Conservation (phyloP, 2,329 filamentous ascomycete species). For the Saccharata proteae region DNA sequence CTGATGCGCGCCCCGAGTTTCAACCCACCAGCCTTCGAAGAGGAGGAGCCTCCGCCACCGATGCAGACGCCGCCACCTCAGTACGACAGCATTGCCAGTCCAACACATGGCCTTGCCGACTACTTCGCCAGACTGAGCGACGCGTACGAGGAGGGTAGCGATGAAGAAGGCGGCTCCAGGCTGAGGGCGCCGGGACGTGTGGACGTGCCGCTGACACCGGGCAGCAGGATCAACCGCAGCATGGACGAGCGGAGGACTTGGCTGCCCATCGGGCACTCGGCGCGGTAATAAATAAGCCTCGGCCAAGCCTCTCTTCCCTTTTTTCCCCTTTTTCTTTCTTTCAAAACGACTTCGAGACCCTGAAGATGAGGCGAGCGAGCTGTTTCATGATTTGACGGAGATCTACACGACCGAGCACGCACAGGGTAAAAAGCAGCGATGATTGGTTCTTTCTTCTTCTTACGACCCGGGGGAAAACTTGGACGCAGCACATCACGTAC, state of each 20-base stretch:
- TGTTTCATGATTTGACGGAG: too few species aligned
- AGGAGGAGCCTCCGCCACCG: slow-evolving; percentile 62
- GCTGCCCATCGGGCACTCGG: slow-evolving; percentile 31
- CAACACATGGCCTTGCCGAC: slow-evolving; percentile 59
- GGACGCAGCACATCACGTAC: too few species aligned
- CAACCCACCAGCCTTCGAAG: slow-evolving; percentile 78
- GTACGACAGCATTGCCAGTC: slow-evolving; percentile 70
- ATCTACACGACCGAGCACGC: too few species aligned
- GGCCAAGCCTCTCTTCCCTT: too few species aligned
- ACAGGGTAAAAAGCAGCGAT: too few species aligned
- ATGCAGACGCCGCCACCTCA: slow-evolving; percentile 71
- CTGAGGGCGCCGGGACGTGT: slow-evolving; percentile 24
- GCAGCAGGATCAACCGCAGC: slow-evolving; percentile 48
- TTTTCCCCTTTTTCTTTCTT: too few species aligned
- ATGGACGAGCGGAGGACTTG: slow-evolving; percentile 51
- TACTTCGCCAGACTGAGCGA: slow-evolving; percentile 75
- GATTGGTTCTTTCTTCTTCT: too few species aligned
- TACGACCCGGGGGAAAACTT: too few species aligned
- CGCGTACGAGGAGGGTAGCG: slow-evolving; percentile 48
- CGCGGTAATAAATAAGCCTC: slow-evolving; percentile 4
- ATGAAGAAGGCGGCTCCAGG: slow-evolving; percentile 37
- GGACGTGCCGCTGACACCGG: slow-evolving; percentile 52
- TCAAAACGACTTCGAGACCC: too few species aligned
- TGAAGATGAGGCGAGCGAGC: too few species aligned
- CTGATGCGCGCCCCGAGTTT: slow-evolving; percentile 73